Evolutionary conservation across 305 asterid genomes (phyloP).

Genomic region (Fraxinus latifolia): DNA sequence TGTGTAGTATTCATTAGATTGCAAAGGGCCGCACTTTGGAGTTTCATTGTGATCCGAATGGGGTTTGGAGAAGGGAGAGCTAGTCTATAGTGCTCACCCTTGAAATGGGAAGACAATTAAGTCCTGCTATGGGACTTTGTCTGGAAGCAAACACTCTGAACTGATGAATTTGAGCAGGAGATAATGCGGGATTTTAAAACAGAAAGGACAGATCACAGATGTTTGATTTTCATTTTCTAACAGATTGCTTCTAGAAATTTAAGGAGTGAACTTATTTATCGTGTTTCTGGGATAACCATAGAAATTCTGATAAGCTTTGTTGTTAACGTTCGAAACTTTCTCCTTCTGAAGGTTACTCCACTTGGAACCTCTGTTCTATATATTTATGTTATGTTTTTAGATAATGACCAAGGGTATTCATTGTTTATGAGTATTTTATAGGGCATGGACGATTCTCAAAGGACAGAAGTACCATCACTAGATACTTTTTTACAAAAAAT

Average conservation of each 20-base stretch:
- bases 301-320: background rate
- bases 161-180: background rate
- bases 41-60: background rate
- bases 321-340: background rate
- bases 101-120: background rate
- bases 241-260: background rate
- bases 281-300: background rate
- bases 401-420: background rate
- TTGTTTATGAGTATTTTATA: constrained; percentile 24
- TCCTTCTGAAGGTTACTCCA: background rate
- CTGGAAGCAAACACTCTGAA: background rate
- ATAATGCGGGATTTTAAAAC: background rate
- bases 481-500: constrained; percentile 2
- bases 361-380: background rate
- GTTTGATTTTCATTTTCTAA: background rate
- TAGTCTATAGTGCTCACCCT: background rate
- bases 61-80: background rate
- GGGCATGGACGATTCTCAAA: constrained; percentile 94
- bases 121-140: background rate
- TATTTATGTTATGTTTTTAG: background rate
- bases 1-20: background rate
- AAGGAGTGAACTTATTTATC: background rate
- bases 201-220: background rate
- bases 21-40: background rate
- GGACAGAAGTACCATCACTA: constrained; percentile 87